Conservation (phyloP, 257 asterid genomes). For the Salvia miltiorrhiza region DNA sequence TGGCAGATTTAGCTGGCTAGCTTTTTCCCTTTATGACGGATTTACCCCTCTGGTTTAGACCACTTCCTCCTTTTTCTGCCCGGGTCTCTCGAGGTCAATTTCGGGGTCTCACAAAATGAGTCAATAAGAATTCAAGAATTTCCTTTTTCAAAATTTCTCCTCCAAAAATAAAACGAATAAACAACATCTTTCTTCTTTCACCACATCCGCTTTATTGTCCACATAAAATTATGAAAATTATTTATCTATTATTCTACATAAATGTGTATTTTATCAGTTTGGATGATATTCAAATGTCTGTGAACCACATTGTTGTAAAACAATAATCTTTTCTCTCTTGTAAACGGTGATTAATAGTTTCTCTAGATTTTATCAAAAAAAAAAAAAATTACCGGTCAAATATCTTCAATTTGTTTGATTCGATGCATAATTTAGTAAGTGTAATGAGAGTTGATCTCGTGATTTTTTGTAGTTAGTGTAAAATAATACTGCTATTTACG, state of each 20-base stretch:
- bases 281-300: neutral
- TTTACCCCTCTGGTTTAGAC: constrained; percentile 26
- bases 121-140: neutral
- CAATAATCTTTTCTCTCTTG: no score
- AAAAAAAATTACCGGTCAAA: no score
- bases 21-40: constrained; percentile 27
- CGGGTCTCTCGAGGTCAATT: constrained; percentile 21
- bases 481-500: neutral
- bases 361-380: no score
- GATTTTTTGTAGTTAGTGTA: neutral
- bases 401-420: no score
- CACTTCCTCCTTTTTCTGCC: neutral
- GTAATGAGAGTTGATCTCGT: no score
- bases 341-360: no score
- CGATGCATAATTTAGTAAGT: no score
- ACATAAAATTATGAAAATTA: neutral
- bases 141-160: no score
- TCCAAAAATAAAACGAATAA: neutral
- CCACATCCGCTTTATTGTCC: neutral
- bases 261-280: no score
- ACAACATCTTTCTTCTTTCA: neutral
- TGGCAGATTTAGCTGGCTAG: constrained; percentile 47
- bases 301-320: neutral
- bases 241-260: neutral
- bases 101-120: constrained; percentile 5